Evolutionary conservation across 352 stramenopile genomes (phyloP).

Genomic region (Phytophthora pini): DNA sequence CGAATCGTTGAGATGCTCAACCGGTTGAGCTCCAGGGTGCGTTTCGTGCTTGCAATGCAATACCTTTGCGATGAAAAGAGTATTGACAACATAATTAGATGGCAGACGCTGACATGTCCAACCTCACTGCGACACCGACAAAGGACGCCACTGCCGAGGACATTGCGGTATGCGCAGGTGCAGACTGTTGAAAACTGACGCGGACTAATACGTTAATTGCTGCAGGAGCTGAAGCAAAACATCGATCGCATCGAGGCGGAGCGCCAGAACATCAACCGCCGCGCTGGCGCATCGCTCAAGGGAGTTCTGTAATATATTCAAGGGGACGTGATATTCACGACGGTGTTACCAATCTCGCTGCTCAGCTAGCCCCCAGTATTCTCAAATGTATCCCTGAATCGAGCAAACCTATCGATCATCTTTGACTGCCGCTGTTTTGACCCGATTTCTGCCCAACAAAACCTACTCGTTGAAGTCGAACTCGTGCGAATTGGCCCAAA

Average conservation of each 20-base stretch:
- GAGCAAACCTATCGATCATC: constrained; percentile 15
- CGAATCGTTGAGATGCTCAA: constrained; percentile 91
- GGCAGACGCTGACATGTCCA: constrained; percentile 88
- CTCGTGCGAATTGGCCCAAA: constrained; percentile 83
- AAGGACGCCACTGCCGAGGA: constrained; percentile 82
- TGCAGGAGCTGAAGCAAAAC: constrained; percentile 72
- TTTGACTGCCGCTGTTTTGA: constrained; percentile 13
- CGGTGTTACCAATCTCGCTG: constrained; percentile 6
- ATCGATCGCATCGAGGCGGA: constrained; percentile 82
- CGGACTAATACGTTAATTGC: constrained; percentile 4
- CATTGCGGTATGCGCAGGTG: constrained; percentile 49
- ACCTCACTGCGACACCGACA: constrained; percentile 79
- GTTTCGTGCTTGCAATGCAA: constrained; percentile 1
- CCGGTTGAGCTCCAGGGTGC: constrained; percentile 79
- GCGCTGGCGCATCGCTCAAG: constrained; percentile 80
- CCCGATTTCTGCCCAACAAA: background rate
- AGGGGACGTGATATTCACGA: constrained; percentile 10
- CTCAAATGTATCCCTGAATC: constrained; percentile 36
- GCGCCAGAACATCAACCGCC: constrained; percentile 82
- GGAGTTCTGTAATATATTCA: constrained; percentile 69
- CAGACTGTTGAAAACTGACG: background rate
- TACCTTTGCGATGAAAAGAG: background rate
- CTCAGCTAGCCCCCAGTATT: constrained; percentile 16
- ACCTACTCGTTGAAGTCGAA: constrained; percentile 73
- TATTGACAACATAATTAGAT: constrained; percentile 49